Base-by-base conservation (phyloP, 2,329 filamentous ascomycete species). In the Phialocephala sp. region DNA sequence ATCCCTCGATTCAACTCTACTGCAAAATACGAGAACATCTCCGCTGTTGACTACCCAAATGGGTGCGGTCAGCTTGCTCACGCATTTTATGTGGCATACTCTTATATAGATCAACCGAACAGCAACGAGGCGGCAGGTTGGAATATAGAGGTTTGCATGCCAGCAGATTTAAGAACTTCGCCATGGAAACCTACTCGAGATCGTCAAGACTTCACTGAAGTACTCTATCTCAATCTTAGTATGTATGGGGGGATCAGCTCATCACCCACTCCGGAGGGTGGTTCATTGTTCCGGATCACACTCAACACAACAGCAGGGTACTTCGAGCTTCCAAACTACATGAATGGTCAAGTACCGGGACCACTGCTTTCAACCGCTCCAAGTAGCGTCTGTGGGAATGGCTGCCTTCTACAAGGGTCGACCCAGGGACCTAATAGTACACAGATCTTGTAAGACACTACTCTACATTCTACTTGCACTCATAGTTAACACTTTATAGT, bases 281-380 rank as follows among this genome's bases (percentile, higher is more conserved):
- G 41, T 11, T 45, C 15, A 4, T 54, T 70, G 15, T 73, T 70
- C 64, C 66, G 70, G 52, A 61, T 77, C 15, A 73, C 66, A 0
- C 55, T 77, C 20, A 66, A 71, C 35, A 77, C 74, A 12, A 77
- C 75, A 8, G 71, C 71, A 9, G 76, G 76, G 1, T 76, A 75
- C 47, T 78, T 78, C 60, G 50, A 54, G 22, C n/a, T 54, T 14
- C 50, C 50, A 11, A 54, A 54, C 18, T 27, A 54, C 24, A 54
- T 54, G 50, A 54, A 54, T 32, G 50, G 50, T n/a, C 11, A 15
- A 14, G n/a, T 54, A 15, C 50, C 50, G 1, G 50, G 50, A 15
- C 24, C 50, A 5, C 32, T 54, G 18, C 24, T 54, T n/a, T 12
- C 4, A n/a, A 54, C 11, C 1, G 24, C 6, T n/a, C 50, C 50